phyloP scores from a whole-genome alignment of 345 rosid genomes.

The Raphanus raphanistrum region DNA sequence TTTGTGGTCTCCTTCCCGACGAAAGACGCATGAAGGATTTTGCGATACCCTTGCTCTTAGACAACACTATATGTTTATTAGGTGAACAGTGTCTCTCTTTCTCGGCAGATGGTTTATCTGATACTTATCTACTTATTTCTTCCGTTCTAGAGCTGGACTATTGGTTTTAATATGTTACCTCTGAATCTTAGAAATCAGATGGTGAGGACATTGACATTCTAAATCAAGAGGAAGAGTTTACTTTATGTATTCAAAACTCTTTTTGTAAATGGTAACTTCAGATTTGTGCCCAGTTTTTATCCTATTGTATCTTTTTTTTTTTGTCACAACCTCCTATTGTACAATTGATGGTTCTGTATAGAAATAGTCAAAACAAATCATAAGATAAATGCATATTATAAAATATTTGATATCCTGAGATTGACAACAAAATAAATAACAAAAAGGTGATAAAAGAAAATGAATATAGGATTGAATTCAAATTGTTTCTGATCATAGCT shows the following conservation, averaged over 20 bases:
- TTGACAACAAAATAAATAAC: constrained; percentile 20
- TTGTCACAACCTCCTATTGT: too few relatives aligned
- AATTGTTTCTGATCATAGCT: constrained; percentile 29
- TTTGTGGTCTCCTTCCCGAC: too few relatives aligned
- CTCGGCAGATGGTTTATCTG: neutral
- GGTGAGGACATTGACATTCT: constrained; percentile 21
- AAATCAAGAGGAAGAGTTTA: constrained; percentile 81
- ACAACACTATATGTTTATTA: too few relatives aligned
- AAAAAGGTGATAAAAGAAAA: neutral
- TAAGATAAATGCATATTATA: constrained; percentile 14
- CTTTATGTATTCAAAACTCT: constrained; percentile 29
- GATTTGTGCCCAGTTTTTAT: neutral
- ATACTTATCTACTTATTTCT: neutral
- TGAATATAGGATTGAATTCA: constrained; percentile 22
- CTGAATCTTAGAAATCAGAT: too few relatives aligned
- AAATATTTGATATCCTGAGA: constrained; percentile 19
- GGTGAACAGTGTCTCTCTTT: too few relatives aligned
- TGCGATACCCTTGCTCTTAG: too few relatives aligned
- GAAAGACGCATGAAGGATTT: too few relatives aligned
- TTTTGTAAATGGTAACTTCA: constrained; percentile 22
- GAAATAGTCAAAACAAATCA: constrained; percentile 8
- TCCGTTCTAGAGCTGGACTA: neutral
- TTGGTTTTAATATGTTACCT: too few relatives aligned
- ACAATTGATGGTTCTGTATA: neutral
- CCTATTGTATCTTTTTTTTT: constrained; percentile 13